Base-by-base conservation (phyloP, 495 filamentous ascomycete genomes). In the Aspergillus bertholletiae region DNA sequence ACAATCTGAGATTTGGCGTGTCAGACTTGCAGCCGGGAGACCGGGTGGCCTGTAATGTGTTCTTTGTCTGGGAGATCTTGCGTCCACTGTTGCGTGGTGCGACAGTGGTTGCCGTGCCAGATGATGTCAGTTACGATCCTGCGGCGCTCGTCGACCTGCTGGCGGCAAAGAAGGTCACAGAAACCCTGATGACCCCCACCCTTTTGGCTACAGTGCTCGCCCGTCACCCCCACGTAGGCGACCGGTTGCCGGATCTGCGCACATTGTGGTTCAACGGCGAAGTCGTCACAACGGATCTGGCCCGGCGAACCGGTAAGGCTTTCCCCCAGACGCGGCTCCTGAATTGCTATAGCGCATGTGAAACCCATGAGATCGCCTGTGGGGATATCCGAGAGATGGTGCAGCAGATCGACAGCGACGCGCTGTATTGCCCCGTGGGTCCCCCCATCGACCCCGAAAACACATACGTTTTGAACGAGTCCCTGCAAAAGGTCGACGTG, bases 131-230 rank as follows among this genome's bases (percentile, higher is more conserved):
- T 59, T 88, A 87, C 56, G 85, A 88, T 52, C 85, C 85, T 3
- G 77, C 77, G 20, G 77, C 81, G 4, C 75, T 88, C 8, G 84
- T 87, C n/a, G 82, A 87, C 53, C 62, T 87, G 12, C 80, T 88
- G 8, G 64, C 74, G 1, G 61, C 75, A 6, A 81, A 80, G 61
- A 64, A 68, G 9, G 74, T 87, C 54, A 88, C 84, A 18, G 85
- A 88, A 59, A 87, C 85, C 11, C 75, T 88, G 45, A 87, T 88
- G 84, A 88, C 85, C n/a, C 85, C 85, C 0, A 88, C 85, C 0
- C 74, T 88, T 8, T 67, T 88, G 9, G 81, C 84, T 17, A 83
- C 84, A 7, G 77, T 87, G 2, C 77, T 88, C 13, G 67, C 83
- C 9, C 77, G 82, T 7, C 78, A 86, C 54, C 75, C 81, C 5